Conservation (phyloP, 345 rosid genomes). For the Mallotus nudiflorus region DNA sequence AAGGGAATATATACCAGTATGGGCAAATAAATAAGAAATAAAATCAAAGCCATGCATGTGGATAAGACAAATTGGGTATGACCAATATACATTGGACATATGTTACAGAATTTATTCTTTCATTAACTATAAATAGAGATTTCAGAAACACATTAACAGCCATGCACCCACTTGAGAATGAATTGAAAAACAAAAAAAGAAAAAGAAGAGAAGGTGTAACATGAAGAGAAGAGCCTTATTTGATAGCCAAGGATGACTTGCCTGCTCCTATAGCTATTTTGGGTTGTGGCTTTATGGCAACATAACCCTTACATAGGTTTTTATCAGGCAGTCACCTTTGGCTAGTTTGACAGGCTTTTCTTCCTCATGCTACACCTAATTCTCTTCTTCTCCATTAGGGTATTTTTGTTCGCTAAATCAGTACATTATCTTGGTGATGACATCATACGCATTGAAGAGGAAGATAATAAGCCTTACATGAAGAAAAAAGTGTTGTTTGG, state of each 20-base stretch:
- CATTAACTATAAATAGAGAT: constrained; percentile 12
- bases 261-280: neutral
- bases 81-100: too few relatives aligned
- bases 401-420: neutral
- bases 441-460: neutral
- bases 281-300: neutral
- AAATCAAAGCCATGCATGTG: too few relatives aligned
- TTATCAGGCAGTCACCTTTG: constrained; percentile 17
- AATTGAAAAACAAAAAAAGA: neutral
- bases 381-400: neutral
- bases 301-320: neutral
- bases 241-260: constrained; percentile 21
- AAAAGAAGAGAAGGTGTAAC: constrained; percentile 11
- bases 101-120: neutral
- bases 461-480: constrained; percentile 1
- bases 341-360: constrained; percentile 8
- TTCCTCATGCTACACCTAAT: neutral
- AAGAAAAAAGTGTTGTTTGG: neutral
- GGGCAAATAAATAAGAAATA: neutral
- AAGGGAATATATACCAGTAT: too few relatives aligned
- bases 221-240: constrained; percentile 14
- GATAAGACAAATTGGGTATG: too few relatives aligned
- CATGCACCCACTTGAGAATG: neutral
- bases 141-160: neutral
- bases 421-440: too few relatives aligned